phyloP scores from a whole-genome alignment of 306 rosid species.

The Cicer judaicum region DNA sequence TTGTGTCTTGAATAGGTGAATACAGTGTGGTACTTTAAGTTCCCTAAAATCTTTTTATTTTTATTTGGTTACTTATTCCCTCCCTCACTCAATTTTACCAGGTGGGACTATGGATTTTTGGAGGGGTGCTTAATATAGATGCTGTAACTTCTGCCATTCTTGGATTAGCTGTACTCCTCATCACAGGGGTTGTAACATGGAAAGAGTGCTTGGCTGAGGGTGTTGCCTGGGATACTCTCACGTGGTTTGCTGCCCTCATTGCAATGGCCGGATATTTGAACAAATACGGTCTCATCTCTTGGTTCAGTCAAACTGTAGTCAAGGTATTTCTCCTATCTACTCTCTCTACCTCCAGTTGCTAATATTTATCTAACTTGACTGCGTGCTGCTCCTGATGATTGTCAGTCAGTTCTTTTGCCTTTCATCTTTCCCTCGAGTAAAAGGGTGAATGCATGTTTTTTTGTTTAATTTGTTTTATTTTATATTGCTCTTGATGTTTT shows the following conservation, averaged over 20 bases:
- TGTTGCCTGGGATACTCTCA: constrained; percentile 99
- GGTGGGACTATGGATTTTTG: constrained; percentile 99
- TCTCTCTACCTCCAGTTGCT: constrained; percentile 5
- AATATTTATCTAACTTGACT: constrained; percentile 3
- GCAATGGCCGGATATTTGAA: constrained; percentile 99
- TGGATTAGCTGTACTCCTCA: constrained; percentile 87
- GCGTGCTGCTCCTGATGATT: not conserved
- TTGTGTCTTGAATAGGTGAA: constrained; percentile 28
- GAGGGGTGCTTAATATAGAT: constrained; percentile 74
- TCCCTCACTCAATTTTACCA: constrained; percentile 43
- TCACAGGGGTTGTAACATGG: constrained; percentile 97
- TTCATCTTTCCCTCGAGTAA: constrained; percentile 5
- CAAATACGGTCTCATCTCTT: constrained; percentile 96
- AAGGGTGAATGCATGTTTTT: constrained; percentile 38
- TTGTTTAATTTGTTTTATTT: not conserved
- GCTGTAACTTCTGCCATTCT: constrained; percentile 97
- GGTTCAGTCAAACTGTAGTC: constrained; percentile 96
- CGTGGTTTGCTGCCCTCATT: constrained; percentile 99
- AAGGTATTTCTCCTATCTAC: constrained; percentile 68
- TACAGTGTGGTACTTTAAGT: constrained; percentile 6
- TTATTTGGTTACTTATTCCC: constrained; percentile 15
- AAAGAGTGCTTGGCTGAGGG: constrained; percentile 96
- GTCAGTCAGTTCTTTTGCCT: constrained; percentile 16
- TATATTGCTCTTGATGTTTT: constrained; percentile 22
- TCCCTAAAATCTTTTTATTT: constrained; percentile 2